Evolutionary conservation across 495 filamentous ascomycete genomes (phyloP).

Genomic region (Daldinia grandis): DNA sequence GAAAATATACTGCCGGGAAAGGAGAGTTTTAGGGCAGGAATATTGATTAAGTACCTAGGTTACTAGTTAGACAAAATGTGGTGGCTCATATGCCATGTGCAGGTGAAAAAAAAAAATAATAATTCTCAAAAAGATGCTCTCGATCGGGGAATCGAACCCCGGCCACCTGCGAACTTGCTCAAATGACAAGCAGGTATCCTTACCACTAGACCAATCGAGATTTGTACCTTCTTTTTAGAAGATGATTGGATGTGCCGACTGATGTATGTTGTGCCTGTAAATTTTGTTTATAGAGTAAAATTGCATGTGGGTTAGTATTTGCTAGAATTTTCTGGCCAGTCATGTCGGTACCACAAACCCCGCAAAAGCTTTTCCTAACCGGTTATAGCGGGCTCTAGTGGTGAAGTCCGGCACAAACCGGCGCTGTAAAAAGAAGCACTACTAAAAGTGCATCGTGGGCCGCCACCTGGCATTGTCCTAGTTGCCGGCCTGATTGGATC

Average conservation of each 20-base stretch:
- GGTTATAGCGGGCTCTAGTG: constrained; percentile 7
- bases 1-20: too few relatives aligned
- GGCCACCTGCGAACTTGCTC: constrained; percentile 46
- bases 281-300: background rate
- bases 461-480: constrained; percentile 26
- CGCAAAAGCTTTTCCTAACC: constrained; percentile 1
- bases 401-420: constrained; percentile 11
- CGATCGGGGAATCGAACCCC: constrained; percentile 56
- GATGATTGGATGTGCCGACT: constrained; percentile 11
- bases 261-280: background rate
- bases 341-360: background rate
- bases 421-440: constrained; percentile 8
- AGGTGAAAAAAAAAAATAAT: background rate
- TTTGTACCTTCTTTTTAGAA: constrained; percentile 3
- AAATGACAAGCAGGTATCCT: constrained; percentile 41
- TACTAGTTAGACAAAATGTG: too few relatives aligned
- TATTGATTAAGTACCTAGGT: too few relatives aligned
- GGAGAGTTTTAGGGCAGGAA: too few relatives aligned
- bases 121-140: constrained; percentile 39
- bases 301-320: background rate
- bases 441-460: background rate
- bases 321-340: background rate
- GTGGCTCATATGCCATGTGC: too few relatives aligned
- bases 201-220: constrained; percentile 44
- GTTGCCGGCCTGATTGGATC: constrained; percentile 26